Evolutionary conservation across 257 asterid genomes (phyloP).

Genomic region (Nicotiana sylvestris): DNA sequence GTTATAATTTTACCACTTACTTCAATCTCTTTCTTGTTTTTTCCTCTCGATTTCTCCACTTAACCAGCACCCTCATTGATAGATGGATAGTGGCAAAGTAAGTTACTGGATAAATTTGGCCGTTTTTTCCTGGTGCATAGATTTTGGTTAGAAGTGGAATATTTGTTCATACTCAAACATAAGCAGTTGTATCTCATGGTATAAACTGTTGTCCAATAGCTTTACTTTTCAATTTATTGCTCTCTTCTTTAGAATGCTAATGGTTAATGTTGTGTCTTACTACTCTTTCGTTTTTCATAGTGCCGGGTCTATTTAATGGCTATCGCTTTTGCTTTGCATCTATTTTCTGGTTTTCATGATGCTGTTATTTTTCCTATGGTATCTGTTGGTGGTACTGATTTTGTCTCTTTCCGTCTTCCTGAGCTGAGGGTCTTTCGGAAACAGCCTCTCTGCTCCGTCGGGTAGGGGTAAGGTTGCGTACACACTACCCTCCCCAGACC

Average conservation of each 20-base stretch:
- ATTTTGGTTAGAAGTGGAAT: neutral
- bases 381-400: no score
- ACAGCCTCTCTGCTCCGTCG: no score
- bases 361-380: no score
- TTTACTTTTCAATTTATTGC: neutral
- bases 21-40: neutral
- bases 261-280: no score
- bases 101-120: neutral
- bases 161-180: neutral
- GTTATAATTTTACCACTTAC: neutral
- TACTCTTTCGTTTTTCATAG: no score
- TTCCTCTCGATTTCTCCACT: neutral
- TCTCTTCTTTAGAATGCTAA: neutral
- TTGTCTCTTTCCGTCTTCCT: no score
- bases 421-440: no score
- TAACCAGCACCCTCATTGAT: neutral
- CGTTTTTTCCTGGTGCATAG: neutral
- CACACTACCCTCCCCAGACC: no score
- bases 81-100: neutral
- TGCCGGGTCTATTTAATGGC: no score
- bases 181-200: neutral
- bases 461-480: no score
- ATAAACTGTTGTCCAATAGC: neutral
- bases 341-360: no score
- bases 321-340: no score